Evolutionary conservation across 225 moss, liverwort and hornwort species (phyloP).

Genomic region (Polytrichum commune): DNA sequence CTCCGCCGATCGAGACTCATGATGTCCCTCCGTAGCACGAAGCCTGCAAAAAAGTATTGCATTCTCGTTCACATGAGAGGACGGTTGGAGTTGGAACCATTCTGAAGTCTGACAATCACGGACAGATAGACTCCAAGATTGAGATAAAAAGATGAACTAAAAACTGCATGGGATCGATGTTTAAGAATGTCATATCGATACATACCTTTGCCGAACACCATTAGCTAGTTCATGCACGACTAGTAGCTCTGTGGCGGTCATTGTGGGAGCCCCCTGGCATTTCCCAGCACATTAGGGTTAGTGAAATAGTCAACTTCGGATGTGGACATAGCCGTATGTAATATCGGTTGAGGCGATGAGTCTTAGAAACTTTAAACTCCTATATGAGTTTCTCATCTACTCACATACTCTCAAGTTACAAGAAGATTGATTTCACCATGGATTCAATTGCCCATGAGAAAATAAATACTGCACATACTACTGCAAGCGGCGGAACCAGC

Average conservation of each 20-base stretch:
- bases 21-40: constrained; percentile 20
- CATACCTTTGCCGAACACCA: constrained; percentile 50
- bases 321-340: neutral
- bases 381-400: neutral
- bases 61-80: too few species aligned
- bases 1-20: too few species aligned
- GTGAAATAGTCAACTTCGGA: neutral
- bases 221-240: constrained; percentile 47
- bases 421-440: neutral
- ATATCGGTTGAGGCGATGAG: neutral
- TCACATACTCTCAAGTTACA: neutral
- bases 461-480: neutral
- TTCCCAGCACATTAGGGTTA: neutral
- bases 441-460: neutral
- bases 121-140: neutral
- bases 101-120: neutral
- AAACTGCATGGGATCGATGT: neutral
- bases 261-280: constrained; percentile 35
- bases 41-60: constrained; percentile 6
- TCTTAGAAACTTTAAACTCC: neutral
- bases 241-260: constrained; percentile 46
- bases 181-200: neutral
- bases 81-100: neutral
- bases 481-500: too few species aligned
- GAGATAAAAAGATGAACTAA: neutral